Evolutionary conservation across 345 rosid species (phyloP), one percentile per base, ranked within the genome.

Genomic region (Populus simonii): DNA sequence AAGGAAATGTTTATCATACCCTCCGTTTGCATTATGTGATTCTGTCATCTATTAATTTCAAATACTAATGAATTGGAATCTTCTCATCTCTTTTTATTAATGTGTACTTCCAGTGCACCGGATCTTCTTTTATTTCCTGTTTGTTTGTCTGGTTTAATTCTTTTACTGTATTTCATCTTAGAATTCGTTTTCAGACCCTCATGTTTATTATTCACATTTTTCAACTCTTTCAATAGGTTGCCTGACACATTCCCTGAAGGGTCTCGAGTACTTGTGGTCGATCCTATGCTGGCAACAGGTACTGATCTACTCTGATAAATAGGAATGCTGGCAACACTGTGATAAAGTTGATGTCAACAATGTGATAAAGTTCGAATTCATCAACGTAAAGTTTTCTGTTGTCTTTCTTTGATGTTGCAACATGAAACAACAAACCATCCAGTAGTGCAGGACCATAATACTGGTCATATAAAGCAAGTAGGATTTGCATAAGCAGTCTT

Each of bases 271-370:
- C 89, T 93, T 88, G 90, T 96, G 76, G 94, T 92, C 35, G 98
- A 96, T 81, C 98, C 98, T 55, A 88, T 93, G 92, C 80, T 92
- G 75, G 98, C 96, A 81, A 93, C 98, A 79, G 97, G 99, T 95
- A 74, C n/a, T 66, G 22, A 75, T 49, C 49, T 45, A n/a, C 11
- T 29, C 61, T 27, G 61, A 6, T 41, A 29, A 53, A 36, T 33
- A 33, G 72, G 62, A 80, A 41, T 22, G 47, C 18, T 78, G 9
- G 29, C 45, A 41, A 62, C 73, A 13, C 11, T 47, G 51, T 47
- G 51, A 47, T 13, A 47, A 47, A 15, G 1, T 15, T 47, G n/a
- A n/a, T n/a, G n/a, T n/a, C 45, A 41, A 62, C 73, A 13, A 3
- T 47, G 51, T 47, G 51, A 47, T 13, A 47, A 47, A 15, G 1